Conservation (phyloP, 805 yeast species). For the Cyberlindnera japonica region DNA sequence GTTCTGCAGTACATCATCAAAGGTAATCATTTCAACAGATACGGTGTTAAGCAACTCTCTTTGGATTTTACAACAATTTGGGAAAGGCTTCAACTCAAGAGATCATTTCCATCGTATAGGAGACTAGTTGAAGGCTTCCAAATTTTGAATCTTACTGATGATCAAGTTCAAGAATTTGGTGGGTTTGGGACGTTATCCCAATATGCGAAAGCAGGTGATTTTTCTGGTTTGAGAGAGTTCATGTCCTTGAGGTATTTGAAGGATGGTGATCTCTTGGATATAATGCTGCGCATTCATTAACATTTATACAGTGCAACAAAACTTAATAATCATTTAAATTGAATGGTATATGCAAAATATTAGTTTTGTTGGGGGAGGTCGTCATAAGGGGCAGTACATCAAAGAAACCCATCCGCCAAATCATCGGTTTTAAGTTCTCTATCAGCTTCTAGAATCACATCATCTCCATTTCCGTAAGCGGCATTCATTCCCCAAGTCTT, state of each 20-base stretch:
- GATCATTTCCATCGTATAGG: slow-evolving; percentile 18
- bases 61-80: slow-evolving; percentile 31
- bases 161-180: slow-evolving; percentile 12
- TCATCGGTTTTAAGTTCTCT: slow-evolving; percentile 6
- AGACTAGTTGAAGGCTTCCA: slow-evolving; percentile 23
- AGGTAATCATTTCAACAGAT: slow-evolving; percentile 32
- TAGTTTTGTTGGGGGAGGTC: too few species aligned
- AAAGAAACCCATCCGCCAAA: slow-evolving; percentile 9
- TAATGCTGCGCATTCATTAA: slow-evolving; percentile 31
- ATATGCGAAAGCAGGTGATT: slow-evolving; percentile 30
- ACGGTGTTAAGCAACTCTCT: slow-evolving; percentile 32
- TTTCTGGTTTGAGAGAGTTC: slow-evolving; percentile 23
- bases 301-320: neutral
- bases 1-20: slow-evolving; percentile 35
- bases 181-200: slow-evolving; percentile 23
- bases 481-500: slow-evolving; percentile 27
- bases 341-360: too few species aligned
- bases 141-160: slow-evolving; percentile 30
- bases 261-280: slow-evolving; percentile 36
- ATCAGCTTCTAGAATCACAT: slow-evolving; percentile 1
- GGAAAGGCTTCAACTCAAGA: slow-evolving; percentile 24
- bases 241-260: slow-evolving; percentile 21
- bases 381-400: too few species aligned
- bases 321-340: too few species aligned
- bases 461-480: slow-evolving; percentile 5